These are phyloP conservation scores for Pichia membranifaciens DNA, from an alignment of 805 yeast species.

Conservation along the genomic window DNA sequence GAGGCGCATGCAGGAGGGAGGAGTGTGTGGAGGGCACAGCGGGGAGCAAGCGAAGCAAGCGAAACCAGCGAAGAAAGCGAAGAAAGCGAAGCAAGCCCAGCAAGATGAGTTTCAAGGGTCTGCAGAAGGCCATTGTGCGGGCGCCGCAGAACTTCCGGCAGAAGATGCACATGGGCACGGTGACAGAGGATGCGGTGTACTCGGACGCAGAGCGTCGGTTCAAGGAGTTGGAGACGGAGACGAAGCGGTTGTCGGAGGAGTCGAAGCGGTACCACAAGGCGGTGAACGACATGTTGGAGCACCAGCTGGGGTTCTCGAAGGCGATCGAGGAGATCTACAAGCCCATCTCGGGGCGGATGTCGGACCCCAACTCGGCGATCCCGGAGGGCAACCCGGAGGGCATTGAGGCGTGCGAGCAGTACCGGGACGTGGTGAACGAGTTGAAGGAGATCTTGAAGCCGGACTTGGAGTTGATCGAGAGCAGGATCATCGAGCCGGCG, in stretches of 20 bases:
- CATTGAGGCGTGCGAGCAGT: constrained; percentile 88
- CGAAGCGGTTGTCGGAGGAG: constrained; percentile 84
- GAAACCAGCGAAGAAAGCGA: no score
- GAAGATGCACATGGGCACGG: constrained; percentile 81
- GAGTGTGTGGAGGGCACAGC: no score
- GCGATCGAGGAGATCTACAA: constrained; percentile 94
- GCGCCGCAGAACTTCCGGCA: constrained; percentile 92
- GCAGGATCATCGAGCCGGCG: constrained; percentile 85
- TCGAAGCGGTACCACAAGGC: constrained; percentile 86
- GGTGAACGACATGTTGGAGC: constrained; percentile 87
- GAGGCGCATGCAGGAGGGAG: no score
- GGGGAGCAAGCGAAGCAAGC: no score
- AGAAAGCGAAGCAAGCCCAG: no score
- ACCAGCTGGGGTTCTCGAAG: constrained; percentile 91
- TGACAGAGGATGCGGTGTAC: constrained; percentile 81
- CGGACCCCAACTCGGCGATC: constrained; percentile 79
- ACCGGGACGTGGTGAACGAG: constrained; percentile 80
- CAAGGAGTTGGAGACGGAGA: constrained; percentile 83
- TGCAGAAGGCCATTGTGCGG: constrained; percentile 70
- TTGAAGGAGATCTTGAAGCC: constrained; percentile 83
- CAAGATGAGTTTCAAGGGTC: constrained; percentile 80
- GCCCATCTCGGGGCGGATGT: constrained; percentile 87
- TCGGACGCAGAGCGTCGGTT: constrained; percentile 95
- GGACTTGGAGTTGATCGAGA: constrained; percentile 85
- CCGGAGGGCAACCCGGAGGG: constrained; percentile 98